Conservation (phyloP, 1,284 basidiomycete species). For the Leccinum pallidistipes region DNA sequence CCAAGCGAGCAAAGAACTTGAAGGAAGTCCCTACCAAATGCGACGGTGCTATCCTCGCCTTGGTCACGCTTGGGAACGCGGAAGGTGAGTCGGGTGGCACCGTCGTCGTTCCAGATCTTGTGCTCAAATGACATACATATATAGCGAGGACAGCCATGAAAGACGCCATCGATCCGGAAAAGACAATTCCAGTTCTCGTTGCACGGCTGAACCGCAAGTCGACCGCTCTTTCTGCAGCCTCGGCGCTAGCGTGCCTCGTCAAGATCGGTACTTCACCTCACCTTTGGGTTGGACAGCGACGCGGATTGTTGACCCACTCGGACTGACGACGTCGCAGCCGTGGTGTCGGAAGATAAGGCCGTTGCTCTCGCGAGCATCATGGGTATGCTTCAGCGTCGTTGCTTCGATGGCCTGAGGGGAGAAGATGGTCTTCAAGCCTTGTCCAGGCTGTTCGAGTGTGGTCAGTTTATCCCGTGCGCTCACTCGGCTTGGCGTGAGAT, state of each 20-base stretch:
- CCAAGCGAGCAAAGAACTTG: conserved; percentile 13
- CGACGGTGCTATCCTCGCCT: conserved; percentile 22
- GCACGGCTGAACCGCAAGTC: conserved; percentile 16
- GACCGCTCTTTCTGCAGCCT: conserved; percentile 24
- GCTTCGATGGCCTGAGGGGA: conserved; percentile 29
- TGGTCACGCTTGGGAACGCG: conserved; percentile 18
- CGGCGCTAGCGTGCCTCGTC: conserved; percentile 17
- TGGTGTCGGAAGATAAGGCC: conserved; percentile 9
- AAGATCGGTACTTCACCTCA: conserved; percentile 21
- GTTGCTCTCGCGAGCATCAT: conserved; percentile 14
- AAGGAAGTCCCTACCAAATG: conserved; percentile 8
- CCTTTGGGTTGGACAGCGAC: neutral
- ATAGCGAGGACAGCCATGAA: conserved; percentile 11
- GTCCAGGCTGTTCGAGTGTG: conserved; percentile 18
- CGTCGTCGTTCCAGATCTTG: neutral
- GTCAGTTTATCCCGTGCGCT: conserved; percentile 13
- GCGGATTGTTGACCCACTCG: neutral
- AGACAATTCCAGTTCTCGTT: conserved; percentile 22
- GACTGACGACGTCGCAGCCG: conserved; percentile 20
- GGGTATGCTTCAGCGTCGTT: conserved; percentile 24
- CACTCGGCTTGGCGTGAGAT: neutral
- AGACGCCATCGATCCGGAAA: conserved; percentile 15
- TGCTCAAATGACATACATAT: neutral
- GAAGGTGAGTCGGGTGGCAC: conserved; percentile 7
- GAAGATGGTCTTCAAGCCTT: conserved; percentile 30